Evolutionary conservation across 2,329 filamentous ascomycete species (phyloP).

Genomic region (Aspergillus uvarum): DNA sequence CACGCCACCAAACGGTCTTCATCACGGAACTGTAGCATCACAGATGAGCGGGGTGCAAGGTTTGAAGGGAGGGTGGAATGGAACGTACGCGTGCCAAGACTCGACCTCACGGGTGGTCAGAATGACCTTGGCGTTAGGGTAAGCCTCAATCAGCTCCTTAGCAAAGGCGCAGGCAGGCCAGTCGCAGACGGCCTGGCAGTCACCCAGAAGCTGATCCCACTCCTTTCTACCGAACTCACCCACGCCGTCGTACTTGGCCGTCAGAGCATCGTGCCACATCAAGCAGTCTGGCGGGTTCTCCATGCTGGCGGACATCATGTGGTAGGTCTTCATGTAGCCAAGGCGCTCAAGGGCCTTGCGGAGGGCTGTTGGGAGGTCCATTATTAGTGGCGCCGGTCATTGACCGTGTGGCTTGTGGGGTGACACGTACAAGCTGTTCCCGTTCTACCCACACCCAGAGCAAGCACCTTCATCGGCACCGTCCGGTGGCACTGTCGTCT

Average conservation of each 20-base stretch:
- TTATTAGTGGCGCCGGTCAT: conserved; percentile 9
- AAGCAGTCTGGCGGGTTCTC: conserved; percentile 67
- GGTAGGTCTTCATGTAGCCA: conserved; percentile 68
- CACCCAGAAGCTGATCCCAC: conserved; percentile 67
- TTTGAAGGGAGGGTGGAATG: not conserved
- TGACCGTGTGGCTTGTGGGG: not conserved
- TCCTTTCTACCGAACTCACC: conserved; percentile 65
- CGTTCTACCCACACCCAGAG: conserved; percentile 68
- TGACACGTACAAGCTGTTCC: conserved; percentile 64
- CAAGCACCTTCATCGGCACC: conserved; percentile 71
- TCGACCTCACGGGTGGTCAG: conserved; percentile 66
- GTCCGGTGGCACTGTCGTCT: conserved; percentile 62
- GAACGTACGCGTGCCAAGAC: conserved; percentile 56
- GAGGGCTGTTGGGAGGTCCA: conserved; percentile 49
- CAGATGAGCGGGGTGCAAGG: not conserved
- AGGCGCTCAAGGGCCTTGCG: conserved; percentile 65
- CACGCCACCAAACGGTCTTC: conserved; percentile 68
- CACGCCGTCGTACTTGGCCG: conserved; percentile 61
- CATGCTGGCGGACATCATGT: conserved; percentile 70
- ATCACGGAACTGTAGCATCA: conserved; percentile 51
- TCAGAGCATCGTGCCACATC: conserved; percentile 69
- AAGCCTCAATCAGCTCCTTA: conserved; percentile 68
- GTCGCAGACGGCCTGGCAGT: conserved; percentile 67
- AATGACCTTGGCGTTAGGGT: conserved; percentile 71
- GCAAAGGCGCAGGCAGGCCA: conserved; percentile 68